Conservation (phyloP, 1,139 yeast species). For the Pichia sp. region DNA sequence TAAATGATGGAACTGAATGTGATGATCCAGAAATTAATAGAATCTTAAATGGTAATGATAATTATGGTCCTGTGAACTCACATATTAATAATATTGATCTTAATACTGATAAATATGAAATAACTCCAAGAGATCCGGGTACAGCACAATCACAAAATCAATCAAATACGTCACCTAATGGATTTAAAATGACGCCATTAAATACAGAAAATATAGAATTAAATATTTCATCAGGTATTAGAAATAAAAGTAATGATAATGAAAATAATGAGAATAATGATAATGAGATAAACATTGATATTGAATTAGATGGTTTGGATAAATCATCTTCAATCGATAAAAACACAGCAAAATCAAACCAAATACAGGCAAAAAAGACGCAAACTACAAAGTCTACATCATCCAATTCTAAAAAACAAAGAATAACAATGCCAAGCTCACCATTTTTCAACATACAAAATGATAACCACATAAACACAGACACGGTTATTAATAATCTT, state of each 20-base stretch:
- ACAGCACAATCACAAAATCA: slow-evolving; percentile 18
- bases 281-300: background rate
- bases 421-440: slow-evolving; percentile 26
- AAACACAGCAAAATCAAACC: background rate
- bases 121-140: slow-evolving; percentile 28
- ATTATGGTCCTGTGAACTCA: background rate
- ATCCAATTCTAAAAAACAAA: background rate
- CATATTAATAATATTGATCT: background rate
- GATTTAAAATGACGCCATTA: slow-evolving; percentile 2
- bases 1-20: slow-evolving; percentile 10
- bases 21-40: slow-evolving; percentile 24
- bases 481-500: background rate
- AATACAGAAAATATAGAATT: background rate
- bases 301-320: background rate
- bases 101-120: slow-evolving; percentile 18
- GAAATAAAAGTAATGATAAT: background rate
- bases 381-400: background rate
- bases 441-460: slow-evolving; percentile 23
- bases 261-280: background rate
- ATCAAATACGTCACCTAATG: slow-evolving; percentile 7
- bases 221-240: background rate
- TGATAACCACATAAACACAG: slow-evolving; percentile 8
- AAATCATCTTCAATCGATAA: background rate
- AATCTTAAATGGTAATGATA: slow-evolving; percentile 8
- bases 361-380: background rate